A percentile compares a stretch with the other conserved stretches of the same genome.
These are phyloP conservation scores for Aphanomyces stellatus DNA, from an alignment of 352 stramenopile genomes.

Conservation along the genomic window DNA sequence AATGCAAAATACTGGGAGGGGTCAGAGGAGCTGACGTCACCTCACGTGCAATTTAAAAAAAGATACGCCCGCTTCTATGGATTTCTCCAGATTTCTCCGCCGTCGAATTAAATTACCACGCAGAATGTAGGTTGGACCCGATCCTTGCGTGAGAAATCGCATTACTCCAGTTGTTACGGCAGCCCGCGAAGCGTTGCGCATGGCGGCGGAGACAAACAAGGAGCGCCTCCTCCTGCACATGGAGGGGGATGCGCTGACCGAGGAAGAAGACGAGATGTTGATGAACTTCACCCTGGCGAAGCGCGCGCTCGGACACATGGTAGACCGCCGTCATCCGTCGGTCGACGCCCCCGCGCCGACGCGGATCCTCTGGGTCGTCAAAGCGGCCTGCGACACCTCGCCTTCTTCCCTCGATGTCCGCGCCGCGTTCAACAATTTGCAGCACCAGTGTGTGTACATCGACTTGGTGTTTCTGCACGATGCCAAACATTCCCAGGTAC, in stretches of 20 bases:
- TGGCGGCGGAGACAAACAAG: neutral
- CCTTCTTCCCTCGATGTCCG: neutral
- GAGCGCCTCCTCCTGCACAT: neutral
- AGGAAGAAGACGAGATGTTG: neutral
- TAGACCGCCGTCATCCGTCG: neutral
- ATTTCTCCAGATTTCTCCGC: slow-evolving; percentile 1
- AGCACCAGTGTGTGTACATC: neutral
- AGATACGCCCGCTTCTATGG: slow-evolving; percentile 1
- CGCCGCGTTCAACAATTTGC: neutral
- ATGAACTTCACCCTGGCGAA: neutral
- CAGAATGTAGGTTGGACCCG: neutral
- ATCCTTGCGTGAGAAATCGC: neutral
- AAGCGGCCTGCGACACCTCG: neutral
- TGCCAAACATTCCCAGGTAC: neutral
- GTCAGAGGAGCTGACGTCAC: neutral
- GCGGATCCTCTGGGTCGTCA: slow-evolving; percentile 2
- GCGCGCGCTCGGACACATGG: slow-evolving; percentile 9
- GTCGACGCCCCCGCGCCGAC: neutral
- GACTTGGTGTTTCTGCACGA: slow-evolving; percentile 1
- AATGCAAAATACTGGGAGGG: slow-evolving; percentile 18
- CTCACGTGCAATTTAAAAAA: slow-evolving; percentile 1
- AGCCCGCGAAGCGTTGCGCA: neutral
- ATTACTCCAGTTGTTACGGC: neutral
- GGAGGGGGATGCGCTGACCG: neutral
- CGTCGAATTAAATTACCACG: neutral